Evolutionary conservation across 2,329 filamentous ascomycete genomes (phyloP).

Genomic region (Colletotrichum sp.): DNA sequence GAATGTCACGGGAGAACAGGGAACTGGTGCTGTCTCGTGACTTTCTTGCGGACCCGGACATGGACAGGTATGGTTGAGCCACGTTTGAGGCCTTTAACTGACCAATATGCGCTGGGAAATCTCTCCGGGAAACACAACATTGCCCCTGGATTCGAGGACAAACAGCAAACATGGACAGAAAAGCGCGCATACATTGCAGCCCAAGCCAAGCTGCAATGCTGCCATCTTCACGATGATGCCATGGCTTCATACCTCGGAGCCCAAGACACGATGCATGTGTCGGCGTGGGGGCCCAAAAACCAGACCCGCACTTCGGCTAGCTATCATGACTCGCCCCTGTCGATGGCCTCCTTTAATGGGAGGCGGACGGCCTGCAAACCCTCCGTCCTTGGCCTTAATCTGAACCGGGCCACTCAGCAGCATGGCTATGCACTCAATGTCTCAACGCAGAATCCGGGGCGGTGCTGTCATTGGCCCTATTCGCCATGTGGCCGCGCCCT

Average conservation of each 20-base stretch:
- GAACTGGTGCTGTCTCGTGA: not conserved
- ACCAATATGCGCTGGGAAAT: not conserved
- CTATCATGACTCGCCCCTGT: not conserved
- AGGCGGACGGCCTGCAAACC: not conserved
- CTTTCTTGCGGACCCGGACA: not conserved
- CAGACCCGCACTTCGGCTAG: not conserved
- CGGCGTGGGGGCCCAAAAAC: not conserved
- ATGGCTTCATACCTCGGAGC: not conserved
- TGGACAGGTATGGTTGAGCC: not conserved
- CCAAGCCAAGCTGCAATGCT: not conserved
- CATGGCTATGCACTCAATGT: not conserved
- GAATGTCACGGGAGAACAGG: not conserved
- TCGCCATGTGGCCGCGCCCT: not conserved
- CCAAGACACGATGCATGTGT: not conserved
- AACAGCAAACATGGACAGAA: not conserved
- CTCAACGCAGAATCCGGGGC: not conserved
- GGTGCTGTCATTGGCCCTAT: not conserved
- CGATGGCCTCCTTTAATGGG: not conserved
- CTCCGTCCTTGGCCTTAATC: not conserved
- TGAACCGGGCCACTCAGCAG: not conserved
- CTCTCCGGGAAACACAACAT: not conserved
- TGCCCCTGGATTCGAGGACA: not conserved
- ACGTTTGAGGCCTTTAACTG: not conserved
- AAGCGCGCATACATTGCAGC: not conserved
- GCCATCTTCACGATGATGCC: not conserved